Conservation (phyloP, 2,329 filamentous ascomycete genomes). For the Fusarium dlaminii region DNA sequence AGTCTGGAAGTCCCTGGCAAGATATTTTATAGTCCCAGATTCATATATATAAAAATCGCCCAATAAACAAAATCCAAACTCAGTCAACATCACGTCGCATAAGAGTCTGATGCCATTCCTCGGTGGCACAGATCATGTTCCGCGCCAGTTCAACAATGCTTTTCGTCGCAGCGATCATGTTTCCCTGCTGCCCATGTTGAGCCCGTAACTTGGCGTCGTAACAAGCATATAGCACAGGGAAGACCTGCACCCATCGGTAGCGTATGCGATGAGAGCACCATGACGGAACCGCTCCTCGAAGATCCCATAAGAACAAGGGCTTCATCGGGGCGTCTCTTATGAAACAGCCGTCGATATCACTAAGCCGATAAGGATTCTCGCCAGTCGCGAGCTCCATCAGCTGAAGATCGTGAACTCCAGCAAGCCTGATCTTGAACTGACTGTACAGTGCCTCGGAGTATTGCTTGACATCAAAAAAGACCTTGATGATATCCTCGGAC, state of each 20-base stretch:
- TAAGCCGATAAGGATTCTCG: background rate
- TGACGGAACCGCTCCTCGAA: background rate
- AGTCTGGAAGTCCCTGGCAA: background rate
- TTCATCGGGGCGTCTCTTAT: background rate
- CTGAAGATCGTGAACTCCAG: background rate
- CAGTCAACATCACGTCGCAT: background rate
- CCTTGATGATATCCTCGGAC: background rate
- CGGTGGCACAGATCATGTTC: background rate
- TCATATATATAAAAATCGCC: no score
- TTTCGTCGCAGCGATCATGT: background rate
- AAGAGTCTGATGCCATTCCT: background rate
- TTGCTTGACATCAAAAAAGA: background rate
- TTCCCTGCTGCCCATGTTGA: background rate
- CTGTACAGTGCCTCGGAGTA: background rate
- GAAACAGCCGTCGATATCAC: background rate
- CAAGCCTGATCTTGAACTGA: background rate
- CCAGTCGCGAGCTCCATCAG: background rate
- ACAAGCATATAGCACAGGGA: background rate
- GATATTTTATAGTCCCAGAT: accelerated
- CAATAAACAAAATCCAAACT: background rate
- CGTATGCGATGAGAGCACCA: background rate
- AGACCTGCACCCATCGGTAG: background rate
- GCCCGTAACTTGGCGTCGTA: background rate
- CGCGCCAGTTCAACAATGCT: background rate
- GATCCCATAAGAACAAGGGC: no score